Base-by-base conservation (phyloP, 169 alveolate species). In the Cystoisospora suis region DNA sequence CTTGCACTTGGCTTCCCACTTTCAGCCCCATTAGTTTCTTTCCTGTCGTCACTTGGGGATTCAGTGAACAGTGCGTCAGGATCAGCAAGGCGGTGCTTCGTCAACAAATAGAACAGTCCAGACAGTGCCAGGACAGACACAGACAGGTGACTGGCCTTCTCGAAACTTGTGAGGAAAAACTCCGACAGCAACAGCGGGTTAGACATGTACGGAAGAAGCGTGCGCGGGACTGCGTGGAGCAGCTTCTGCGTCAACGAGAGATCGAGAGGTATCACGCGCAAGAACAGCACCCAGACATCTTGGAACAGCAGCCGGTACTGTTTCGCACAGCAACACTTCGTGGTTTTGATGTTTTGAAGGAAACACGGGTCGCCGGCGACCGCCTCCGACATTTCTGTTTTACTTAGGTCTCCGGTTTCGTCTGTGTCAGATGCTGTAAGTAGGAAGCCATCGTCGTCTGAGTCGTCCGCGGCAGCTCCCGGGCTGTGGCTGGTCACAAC, bases 171-270 rank as follows among this genome's bases (percentile, higher is more conserved):
- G 27, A 91, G 83, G 27, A 85, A 77, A 58, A 81, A 91, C 32
- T 91, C 89, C 12, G 94, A 1, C 5, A 91, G 81, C 6, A 79
- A 38, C 5, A 91, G 79, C 27, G 94, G 94, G 61, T 83, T 91
- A 23, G 91, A 65, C 49, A 91, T 32, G 40, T 38, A 42, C 46
- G 88, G 91, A 42, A 91, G 36, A 17, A 77, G 81, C 9, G 23
- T 4, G 20, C 40, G 2, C 23, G 92, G 92, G 17, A 88, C 81
- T 12, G 49, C 15, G 1, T 4, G 53, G 70, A 88, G 69, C 17
- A 72, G 79, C 7, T 38, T 49, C 36, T 87, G 91, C 59, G 69
- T 47, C 61, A 42, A 17, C 23, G 17, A 23, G 46, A 2, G 29
- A 45, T 58, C 79, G 32, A 36, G 75, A 5, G 42, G 72, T 29